phyloP scores from a whole-genome alignment of 140 eudicot genomes.

The Ambrosia hybrid region DNA sequence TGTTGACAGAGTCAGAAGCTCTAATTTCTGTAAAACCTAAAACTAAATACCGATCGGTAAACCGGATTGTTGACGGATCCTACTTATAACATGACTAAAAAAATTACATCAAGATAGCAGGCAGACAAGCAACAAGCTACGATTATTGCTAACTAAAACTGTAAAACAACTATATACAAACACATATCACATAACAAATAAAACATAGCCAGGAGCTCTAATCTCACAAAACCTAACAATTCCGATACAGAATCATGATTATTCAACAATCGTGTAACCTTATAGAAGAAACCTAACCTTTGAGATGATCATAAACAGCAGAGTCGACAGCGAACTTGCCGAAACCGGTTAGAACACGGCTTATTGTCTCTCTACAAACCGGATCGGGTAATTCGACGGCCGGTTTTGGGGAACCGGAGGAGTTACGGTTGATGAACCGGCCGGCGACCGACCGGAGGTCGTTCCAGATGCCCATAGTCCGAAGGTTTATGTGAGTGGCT shows the following conservation, averaged over 20 bases:
- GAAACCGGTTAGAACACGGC: slow-evolving; percentile 43
- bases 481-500: slow-evolving; percentile 15
- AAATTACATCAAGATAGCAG: too few species aligned
- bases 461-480: slow-evolving; percentile 57
- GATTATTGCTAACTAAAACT: too few species aligned
- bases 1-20: too few species aligned
- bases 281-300: slow-evolving; percentile 37
- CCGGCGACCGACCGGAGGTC: slow-evolving; percentile 41
- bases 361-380: slow-evolving; percentile 56
- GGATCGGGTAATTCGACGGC: slow-evolving; percentile 39
- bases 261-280: not conserved
- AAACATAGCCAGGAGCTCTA: too few species aligned
- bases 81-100: too few species aligned
- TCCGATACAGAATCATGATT: not conserved
- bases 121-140: too few species aligned
- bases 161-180: too few species aligned
- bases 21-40: not conserved
- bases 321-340: slow-evolving; percentile 69
- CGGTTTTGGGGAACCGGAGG: slow-evolving; percentile 28
- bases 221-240: not conserved
- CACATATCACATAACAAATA: too few species aligned
- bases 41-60: not conserved
- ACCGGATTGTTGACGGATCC: not conserved
- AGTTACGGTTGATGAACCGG: slow-evolving; percentile 20
- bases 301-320: slow-evolving; percentile 55